A percentile compares a stretch with the other conserved stretches of the same genome.
These are phyloP conservation scores for Lactarius evosmus DNA, from an alignment of 768 basidiomycete species.

Conservation along the genomic window DNA sequence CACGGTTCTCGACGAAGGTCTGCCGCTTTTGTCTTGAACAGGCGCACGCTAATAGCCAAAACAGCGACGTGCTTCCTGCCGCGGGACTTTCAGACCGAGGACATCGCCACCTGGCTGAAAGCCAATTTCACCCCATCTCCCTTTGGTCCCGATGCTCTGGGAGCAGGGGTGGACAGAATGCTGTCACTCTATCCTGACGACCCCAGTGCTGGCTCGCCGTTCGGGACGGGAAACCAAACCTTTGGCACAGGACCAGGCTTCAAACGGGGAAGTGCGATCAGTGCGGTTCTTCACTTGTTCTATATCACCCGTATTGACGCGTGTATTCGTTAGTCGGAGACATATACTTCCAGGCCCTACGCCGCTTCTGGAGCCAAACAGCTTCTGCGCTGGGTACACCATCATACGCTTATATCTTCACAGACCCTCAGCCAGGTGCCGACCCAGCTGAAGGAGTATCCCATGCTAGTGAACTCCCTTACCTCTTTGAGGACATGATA, in stretches of 20 bases:
- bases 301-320: not conserved
- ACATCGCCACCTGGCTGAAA: slow-evolving; percentile 11
- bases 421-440: slow-evolving; percentile 34
- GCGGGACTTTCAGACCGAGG: slow-evolving; percentile 20
- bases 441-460: slow-evolving; percentile 21
- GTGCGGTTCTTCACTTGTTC: slow-evolving; percentile 3
- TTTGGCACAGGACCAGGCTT: slow-evolving; percentile 42
- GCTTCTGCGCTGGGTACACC: slow-evolving; percentile 40
- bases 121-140: slow-evolving; percentile 25
- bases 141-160: slow-evolving; percentile 18
- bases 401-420: slow-evolving; percentile 44
- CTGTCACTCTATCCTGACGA: slow-evolving; percentile 43
- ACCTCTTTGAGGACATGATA: slow-evolving; percentile 24
- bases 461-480: slow-evolving; percentile 29
- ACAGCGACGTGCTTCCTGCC: slow-evolving; percentile 40
- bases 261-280: slow-evolving; percentile 40
- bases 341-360: slow-evolving; percentile 39
- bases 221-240: slow-evolving; percentile 44
- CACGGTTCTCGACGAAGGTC: slow-evolving; percentile 47
- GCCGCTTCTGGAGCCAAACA: slow-evolving; percentile 41
- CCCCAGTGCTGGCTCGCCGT: slow-evolving; percentile 45
- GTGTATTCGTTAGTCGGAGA: slow-evolving; percentile 35
- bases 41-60: not conserved
- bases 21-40: not conserved
- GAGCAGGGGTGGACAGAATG: slow-evolving; percentile 31